Evolutionary conservation across 2,329 filamentous ascomycete genomes (phyloP).

Genomic region (Graphiopsis chlorocephala): DNA sequence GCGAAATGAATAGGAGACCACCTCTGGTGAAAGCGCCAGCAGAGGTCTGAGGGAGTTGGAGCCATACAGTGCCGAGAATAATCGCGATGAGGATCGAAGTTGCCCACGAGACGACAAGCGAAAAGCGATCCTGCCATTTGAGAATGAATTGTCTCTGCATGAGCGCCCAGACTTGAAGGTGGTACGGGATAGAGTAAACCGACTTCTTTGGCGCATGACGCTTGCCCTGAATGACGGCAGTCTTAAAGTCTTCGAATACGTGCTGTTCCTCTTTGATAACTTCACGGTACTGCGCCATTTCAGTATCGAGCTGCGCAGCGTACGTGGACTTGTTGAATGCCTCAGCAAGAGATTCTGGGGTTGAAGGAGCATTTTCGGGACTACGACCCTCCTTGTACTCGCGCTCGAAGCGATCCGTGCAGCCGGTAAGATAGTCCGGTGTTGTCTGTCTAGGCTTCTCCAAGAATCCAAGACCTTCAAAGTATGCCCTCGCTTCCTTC

Average conservation of each 20-base stretch:
- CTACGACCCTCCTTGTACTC: slow-evolving; percentile 69
- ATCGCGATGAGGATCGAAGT: slow-evolving; percentile 72
- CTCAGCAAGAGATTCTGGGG: slow-evolving; percentile 62
- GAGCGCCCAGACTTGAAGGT: slow-evolving; percentile 76
- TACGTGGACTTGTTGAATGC: slow-evolving; percentile 68
- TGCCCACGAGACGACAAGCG: slow-evolving; percentile 70
- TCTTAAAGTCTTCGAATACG: slow-evolving; percentile 71
- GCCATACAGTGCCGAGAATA: slow-evolving; percentile 75
- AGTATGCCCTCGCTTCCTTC: slow-evolving; percentile 67
- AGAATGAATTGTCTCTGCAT: slow-evolving; percentile 82
- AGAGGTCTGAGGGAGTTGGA: slow-evolving; percentile 61
- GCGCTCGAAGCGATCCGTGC: slow-evolving; percentile 80
- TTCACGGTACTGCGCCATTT: slow-evolving; percentile 69
- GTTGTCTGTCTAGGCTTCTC: slow-evolving; percentile 75
- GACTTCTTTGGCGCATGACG: slow-evolving; percentile 69
- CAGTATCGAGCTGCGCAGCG: slow-evolving; percentile 55
- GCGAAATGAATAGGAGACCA: slow-evolving; percentile 74
- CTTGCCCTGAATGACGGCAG: slow-evolving; percentile 75
- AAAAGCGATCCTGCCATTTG: slow-evolving; percentile 81
- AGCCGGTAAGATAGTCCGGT: slow-evolving; percentile 77
- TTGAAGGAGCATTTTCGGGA: slow-evolving; percentile 64
- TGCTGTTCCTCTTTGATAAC: slow-evolving; percentile 62
- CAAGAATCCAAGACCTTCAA: slow-evolving; percentile 72
- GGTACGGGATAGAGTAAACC: slow-evolving; percentile 80
- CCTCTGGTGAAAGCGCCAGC: slow-evolving; percentile 77